These are phyloP conservation scores for Mycotypha africana DNA, from an alignment of 371 early-diverging fungal genomes.

Conservation along the genomic window DNA sequence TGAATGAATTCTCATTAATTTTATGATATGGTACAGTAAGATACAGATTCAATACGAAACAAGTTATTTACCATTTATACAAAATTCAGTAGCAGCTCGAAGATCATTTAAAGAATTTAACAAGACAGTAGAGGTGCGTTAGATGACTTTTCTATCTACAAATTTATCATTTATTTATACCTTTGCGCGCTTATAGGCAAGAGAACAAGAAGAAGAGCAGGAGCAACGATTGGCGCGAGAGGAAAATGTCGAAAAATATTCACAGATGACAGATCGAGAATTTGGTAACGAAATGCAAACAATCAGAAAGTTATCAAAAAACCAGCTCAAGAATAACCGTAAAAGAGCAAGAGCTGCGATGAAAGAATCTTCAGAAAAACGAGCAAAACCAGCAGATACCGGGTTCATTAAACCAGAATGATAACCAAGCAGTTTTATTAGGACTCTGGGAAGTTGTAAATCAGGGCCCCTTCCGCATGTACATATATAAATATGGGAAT, in stretches of 20 bases:
- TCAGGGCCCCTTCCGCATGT: too few relatives aligned
- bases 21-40: constrained; percentile 23
- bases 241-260: constrained; percentile 13
- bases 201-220: constrained; percentile 9
- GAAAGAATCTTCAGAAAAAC: constrained; percentile 2
- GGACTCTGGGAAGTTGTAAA: too few relatives aligned
- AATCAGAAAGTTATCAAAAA: constrained; percentile 12
- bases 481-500: too few relatives aligned
- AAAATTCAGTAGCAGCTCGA: constrained; percentile 34
- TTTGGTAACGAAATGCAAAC: constrained; percentile 19
- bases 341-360: constrained; percentile 8
- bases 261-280: constrained; percentile 14
- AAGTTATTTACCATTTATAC: constrained; percentile 39
- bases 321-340: background rate
- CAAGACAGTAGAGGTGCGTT: constrained; percentile 33
- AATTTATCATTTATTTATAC: background rate
- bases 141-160: background rate
- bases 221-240: constrained; percentile 20
- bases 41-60: constrained; percentile 49
- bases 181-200: background rate
- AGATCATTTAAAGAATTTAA: constrained; percentile 51
- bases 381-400: constrained; percentile 1
- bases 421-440: background rate
- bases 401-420: constrained; percentile 23
- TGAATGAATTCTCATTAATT: background rate